phyloP scores from a whole-genome alignment of 805 yeast genomes.

The Candida taoyuanica region DNA sequence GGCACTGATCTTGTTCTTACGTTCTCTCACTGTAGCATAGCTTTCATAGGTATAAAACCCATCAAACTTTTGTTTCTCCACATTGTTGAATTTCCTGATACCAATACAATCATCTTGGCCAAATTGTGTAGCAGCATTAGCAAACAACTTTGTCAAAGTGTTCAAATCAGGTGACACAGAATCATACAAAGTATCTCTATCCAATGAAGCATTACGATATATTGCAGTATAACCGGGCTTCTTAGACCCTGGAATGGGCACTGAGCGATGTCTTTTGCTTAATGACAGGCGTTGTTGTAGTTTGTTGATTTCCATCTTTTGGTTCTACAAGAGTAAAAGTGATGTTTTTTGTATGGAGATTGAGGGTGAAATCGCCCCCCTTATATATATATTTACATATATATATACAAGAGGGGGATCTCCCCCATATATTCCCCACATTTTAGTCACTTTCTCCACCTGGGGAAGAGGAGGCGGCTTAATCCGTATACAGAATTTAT shows the following conservation, averaged over 20 bases:
- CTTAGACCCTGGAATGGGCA: constrained; percentile 33
- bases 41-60: constrained; percentile 24
- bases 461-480: no score
- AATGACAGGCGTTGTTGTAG: constrained; percentile 3
- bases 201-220: constrained; percentile 34
- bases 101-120: constrained; percentile 37
- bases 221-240: constrained; percentile 41
- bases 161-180: constrained; percentile 25
- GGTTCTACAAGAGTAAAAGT: constrained; percentile 1
- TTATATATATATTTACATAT: no score
- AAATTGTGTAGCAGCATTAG: constrained; percentile 28
- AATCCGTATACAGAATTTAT: no score
- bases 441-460: no score
- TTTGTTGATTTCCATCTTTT: no score
- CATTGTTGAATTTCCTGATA: constrained; percentile 22
- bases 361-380: no score
- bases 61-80: constrained; percentile 19
- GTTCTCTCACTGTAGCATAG: constrained; percentile 30
- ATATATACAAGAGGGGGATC: no score
- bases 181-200: constrained; percentile 21
- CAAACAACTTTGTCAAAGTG: constrained; percentile 37
- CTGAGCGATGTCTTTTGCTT: constrained; percentile 2
- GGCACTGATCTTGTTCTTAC: constrained; percentile 34
- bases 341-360: not conserved
- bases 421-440: no score